phyloP scores from a whole-genome alignment of 768 basidiomycete species.

The Collybia sp. region DNA sequence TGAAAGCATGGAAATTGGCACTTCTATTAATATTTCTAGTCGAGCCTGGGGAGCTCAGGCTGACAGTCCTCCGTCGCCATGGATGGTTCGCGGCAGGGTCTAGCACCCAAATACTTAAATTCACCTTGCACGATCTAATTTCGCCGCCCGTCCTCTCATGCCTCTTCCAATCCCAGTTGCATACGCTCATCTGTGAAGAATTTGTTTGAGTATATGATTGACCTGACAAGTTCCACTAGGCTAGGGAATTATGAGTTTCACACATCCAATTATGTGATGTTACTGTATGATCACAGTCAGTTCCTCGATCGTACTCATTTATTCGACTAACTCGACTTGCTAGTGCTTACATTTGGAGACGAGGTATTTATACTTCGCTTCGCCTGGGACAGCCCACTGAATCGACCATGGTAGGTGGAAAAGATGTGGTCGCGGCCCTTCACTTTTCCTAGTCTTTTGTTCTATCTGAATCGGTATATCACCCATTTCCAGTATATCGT shows the following conservation, averaged over 20 bases:
- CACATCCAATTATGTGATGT: slow-evolving; percentile 17
- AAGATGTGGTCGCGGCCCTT: slow-evolving; percentile 17
- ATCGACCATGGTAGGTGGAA: slow-evolving; percentile 9
- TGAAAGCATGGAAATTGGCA: no score
- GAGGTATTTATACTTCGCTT: no score
- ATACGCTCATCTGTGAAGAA: slow-evolving; percentile 14
- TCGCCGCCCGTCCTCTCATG: slow-evolving; percentile 2
- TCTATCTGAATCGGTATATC: slow-evolving; percentile 17
- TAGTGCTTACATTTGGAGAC: no score
- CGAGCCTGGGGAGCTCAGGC: no score
- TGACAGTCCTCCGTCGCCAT: no score
- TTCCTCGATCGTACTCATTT: not conserved
- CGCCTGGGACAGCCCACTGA: no score
- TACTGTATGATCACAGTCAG: slow-evolving; percentile 17
- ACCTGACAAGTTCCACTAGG: slow-evolving; percentile 1
- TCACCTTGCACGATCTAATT: no score
- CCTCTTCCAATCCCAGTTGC: slow-evolving; percentile 13
- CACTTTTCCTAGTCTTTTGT: slow-evolving; percentile 13
- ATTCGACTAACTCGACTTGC: no score
- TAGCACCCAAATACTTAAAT: no score
- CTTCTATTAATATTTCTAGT: no score
- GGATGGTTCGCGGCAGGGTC: no score
- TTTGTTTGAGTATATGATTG: not conserved
- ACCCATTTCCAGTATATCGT: slow-evolving; percentile 18
- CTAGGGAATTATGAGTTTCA: slow-evolving; percentile 17